Percentiles rank a stretch among this genome's conserved stretches.
These are phyloP conservation scores for Ramalina peruviana DNA, from an alignment of 495 filamentous ascomycete genomes.

Conservation along the genomic window DNA sequence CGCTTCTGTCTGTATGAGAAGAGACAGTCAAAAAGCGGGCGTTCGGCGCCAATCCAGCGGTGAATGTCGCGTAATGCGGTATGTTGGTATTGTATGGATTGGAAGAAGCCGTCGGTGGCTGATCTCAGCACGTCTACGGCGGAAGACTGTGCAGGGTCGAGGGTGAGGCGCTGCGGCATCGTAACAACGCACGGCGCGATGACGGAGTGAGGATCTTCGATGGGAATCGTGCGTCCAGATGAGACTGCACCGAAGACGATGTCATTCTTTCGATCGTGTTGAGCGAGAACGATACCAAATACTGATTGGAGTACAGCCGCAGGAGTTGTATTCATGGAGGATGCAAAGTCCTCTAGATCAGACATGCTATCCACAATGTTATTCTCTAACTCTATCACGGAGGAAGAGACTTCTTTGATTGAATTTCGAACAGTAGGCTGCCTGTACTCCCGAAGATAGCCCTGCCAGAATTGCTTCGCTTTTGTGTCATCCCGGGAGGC, in stretches of 20 bases:
- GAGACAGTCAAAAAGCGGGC: conserved; percentile 29
- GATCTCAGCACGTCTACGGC: conserved; percentile 19
- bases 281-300: conserved; percentile 30
- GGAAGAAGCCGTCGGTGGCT: conserved; percentile 28
- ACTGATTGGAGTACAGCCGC: conserved; percentile 27
- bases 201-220: conserved; percentile 50
- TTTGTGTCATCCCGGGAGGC: conserved; percentile 32
- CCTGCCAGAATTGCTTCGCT: conserved; percentile 54
- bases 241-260: conserved; percentile 32
- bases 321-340: conserved; percentile 21
- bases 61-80: conserved; percentile 32
- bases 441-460: conserved; percentile 33
- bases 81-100: conserved; percentile 31
- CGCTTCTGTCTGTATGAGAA: conserved; percentile 22
- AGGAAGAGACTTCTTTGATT: neutral
- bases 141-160: neutral
- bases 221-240: conserved; percentile 31
- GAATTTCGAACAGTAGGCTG: conserved; percentile 15
- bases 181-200: conserved; percentile 85
- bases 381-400: conserved; percentile 10
- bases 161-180: conserved; percentile 49
- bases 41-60: conserved; percentile 29
- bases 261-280: conserved; percentile 23
- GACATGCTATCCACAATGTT: conserved; percentile 13
- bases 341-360: conserved; percentile 20